Conservation (phyloP, 2,329 filamentous ascomycete genomes). For the Colletotrichum higginsianum region DNA sequence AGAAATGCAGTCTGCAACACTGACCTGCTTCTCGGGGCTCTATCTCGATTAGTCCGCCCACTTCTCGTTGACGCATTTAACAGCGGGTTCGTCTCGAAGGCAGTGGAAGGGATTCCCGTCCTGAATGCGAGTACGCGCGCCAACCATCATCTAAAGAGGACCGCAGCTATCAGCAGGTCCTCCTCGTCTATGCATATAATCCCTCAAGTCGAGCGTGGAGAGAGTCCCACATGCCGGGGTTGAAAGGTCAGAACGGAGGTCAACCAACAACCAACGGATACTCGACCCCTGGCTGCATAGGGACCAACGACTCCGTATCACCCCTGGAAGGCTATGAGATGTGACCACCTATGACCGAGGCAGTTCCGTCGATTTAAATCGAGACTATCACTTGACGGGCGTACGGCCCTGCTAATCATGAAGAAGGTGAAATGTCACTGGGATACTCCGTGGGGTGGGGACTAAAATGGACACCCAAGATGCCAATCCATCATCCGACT, state of each 20-base stretch:
- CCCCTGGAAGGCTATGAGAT: not conserved
- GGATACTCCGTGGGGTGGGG: not conserved
- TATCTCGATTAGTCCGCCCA: too few species aligned
- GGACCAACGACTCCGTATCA: too few species aligned
- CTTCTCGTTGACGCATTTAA: too few species aligned
- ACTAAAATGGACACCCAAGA: not conserved
- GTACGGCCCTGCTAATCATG: too few species aligned
- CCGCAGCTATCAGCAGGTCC: not conserved
- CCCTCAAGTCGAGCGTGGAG: not conserved
- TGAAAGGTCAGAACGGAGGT: not conserved
- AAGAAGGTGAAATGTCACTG: not conserved
- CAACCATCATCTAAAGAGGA: not conserved
- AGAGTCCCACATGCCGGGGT: not conserved
- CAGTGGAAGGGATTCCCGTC: not conserved
- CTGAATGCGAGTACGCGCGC: not conserved
- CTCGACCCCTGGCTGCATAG: not conserved
- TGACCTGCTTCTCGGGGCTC: too few species aligned
- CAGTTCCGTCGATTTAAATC: too few species aligned
- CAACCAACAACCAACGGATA: not conserved
- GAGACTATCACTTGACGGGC: too few species aligned
- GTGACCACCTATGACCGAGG: not conserved
- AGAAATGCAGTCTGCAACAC: too few species aligned
- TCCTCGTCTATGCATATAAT: not conserved
- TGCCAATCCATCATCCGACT: not conserved
- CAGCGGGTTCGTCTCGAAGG: too few species aligned